Conservation (phyloP, 257 asterid species). For the Leptodermis oblonga region DNA sequence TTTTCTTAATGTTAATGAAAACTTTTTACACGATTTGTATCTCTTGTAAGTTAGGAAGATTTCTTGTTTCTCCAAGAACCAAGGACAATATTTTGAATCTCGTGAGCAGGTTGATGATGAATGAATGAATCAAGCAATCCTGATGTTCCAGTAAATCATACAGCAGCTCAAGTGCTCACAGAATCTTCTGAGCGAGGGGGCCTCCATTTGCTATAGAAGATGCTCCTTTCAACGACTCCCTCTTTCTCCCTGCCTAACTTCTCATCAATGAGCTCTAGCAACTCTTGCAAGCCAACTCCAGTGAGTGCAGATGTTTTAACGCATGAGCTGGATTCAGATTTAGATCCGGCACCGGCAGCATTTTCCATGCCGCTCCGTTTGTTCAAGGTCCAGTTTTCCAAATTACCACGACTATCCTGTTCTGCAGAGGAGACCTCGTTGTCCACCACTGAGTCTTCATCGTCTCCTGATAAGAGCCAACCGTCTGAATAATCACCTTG, state of each 20-base stretch:
- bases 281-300: slow-evolving; percentile 78
- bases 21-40: no score
- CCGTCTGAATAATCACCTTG: slow-evolving; percentile 38
- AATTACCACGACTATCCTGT: slow-evolving; percentile 26
- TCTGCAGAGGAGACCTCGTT: slow-evolving; percentile 43
- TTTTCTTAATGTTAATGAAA: no score
- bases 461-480: slow-evolving; percentile 48
- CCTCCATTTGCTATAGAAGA: slow-evolving; percentile 81
- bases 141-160: not conserved
- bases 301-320: slow-evolving; percentile 76
- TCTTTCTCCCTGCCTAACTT: slow-evolving; percentile 34
- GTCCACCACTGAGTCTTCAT: slow-evolving; percentile 42
- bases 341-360: slow-evolving; percentile 13
- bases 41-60: no score
- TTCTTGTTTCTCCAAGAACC: no score
- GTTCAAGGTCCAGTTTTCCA: slow-evolving; percentile 23
- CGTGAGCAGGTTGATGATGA: not conserved
- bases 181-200: slow-evolving; percentile 62
- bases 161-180: slow-evolving; percentile 39
- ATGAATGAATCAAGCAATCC: not conserved
- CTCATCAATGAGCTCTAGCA: slow-evolving; percentile 67
- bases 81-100: not conserved
- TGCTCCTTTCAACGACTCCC: slow-evolving; percentile 36
- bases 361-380: slow-evolving; percentile 16
- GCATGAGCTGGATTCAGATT: slow-evolving; percentile 31